Evolutionary conservation across 1,139 yeast species (phyloP), one percentile per base, ranked within the genome.

Genomic region (Casaregolazyma lundiana): DNA sequence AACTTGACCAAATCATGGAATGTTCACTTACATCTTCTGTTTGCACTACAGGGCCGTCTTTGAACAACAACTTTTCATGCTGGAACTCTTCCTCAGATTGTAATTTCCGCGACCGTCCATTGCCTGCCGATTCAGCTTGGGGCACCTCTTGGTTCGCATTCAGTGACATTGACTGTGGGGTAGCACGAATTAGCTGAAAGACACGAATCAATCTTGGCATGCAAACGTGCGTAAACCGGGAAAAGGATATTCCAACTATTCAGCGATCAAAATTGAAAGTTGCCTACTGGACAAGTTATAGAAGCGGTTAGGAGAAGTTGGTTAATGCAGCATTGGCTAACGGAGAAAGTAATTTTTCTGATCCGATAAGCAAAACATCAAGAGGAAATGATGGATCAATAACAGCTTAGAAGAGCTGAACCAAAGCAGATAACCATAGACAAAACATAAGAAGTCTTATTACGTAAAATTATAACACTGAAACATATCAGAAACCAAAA

Each of bases 71-170:
- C 35, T 50, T 53, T 53, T 67, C 65, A 6, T 32, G 40, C 21
- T 49, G 51, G 39, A 53, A 67, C 22, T 60, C 66, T 37, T 61
- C 68, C 21, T 61, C 65, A 2, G 62, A 46, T 47, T 66, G 70
- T 3, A 58, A 54, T 49, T 65, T 65, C 18, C 69, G 57, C 44
- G 46, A 43, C 43, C 53, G 56, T 36, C 19, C 29, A 2, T 22
- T n/a, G 22, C 34, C 35, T 6, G 44, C 15, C 9, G 26, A 7
- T 3, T 22, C 21, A 8, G 36, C 16, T 9, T 42, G 41, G 7
- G 40, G 41, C 2, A 42, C 45, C n/a, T 42, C 45, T 17, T 35
- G 13, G 13, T 42, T 35, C 19, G 35, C 45, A 13, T 24, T 29
- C 17, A n/a, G n/a, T n/a, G 36, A 19, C 29, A 26, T 26, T 6